Evolutionary conservation across 2,329 filamentous ascomycete species (phyloP).

Genomic region (Clarireedia hainanense): DNA sequence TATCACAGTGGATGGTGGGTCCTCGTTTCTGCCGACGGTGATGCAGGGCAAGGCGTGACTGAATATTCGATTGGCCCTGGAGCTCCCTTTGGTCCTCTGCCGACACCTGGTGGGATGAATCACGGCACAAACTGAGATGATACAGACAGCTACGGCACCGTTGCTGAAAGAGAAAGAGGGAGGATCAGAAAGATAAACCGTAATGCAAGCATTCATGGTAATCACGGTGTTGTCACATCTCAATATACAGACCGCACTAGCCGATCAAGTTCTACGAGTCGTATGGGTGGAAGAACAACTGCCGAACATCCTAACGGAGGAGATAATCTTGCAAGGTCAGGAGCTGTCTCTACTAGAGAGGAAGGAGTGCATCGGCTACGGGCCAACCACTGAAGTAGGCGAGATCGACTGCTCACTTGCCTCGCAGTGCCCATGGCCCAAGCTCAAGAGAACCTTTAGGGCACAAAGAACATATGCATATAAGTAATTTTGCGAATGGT

Average conservation of each 20-base stretch:
- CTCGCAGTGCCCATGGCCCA: neutral
- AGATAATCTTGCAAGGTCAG: too few relatives aligned
- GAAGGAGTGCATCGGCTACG: neutral
- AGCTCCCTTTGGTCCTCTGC: neutral
- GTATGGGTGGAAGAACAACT: neutral
- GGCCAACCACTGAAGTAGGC: neutral
- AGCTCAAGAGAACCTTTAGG: neutral
- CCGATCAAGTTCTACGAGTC: neutral
- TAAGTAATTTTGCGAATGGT: neutral
- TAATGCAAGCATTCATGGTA: neutral
- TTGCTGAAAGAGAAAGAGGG: neutral
- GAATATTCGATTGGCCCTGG: neutral
- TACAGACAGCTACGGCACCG: neutral
- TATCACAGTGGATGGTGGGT: neutral
- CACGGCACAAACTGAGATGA: neutral
- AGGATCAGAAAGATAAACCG: neutral
- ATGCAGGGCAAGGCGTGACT: neutral
- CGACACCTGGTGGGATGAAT: neutral
- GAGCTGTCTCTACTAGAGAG: neutral
- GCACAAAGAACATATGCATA: neutral
- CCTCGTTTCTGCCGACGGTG: neutral
- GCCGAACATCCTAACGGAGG: neutral
- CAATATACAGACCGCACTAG: neutral
- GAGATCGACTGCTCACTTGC: neutral
- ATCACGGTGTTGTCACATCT: neutral